phyloP scores from a whole-genome alignment of 805 yeast genomes.

The Vanderwaltozyma verrucispora region DNA sequence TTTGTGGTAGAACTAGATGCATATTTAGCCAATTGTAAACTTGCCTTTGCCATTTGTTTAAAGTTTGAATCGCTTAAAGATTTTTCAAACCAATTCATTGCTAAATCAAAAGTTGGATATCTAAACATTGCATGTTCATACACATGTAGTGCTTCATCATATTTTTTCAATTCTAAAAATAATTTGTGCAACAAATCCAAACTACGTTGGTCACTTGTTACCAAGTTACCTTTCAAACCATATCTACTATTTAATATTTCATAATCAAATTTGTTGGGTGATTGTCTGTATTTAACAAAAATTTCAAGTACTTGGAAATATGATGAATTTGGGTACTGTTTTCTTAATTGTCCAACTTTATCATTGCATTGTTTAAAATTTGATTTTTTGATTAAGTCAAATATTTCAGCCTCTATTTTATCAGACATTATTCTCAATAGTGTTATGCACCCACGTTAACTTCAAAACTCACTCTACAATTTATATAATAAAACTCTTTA shows the following conservation, averaged over 20 bases:
- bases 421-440: no score
- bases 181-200: constrained; percentile 38
- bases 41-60: constrained; percentile 43
- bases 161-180: constrained; percentile 31
- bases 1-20: background rate
- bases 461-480: no score
- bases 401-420: constrained; percentile 27
- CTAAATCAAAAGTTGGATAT: constrained; percentile 40
- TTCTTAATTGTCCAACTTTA: constrained; percentile 34
- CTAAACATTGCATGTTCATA: constrained; percentile 51
- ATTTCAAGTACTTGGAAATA: constrained; percentile 34
- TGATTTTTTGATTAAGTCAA: constrained; percentile 41
- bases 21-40: constrained; percentile 31
- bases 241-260: constrained; percentile 19
- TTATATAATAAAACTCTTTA: no score
- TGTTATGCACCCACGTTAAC: no score
- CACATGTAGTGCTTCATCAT: constrained; percentile 35
- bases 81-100: constrained; percentile 48
- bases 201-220: constrained; percentile 41
- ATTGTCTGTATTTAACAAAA: constrained; percentile 23
- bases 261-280: constrained; percentile 24
- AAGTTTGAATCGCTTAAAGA: constrained; percentile 39
- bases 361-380: constrained; percentile 41
- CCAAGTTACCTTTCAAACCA: constrained; percentile 14
- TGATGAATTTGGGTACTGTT: constrained; percentile 46